A percentile compares a stretch with the other conserved stretches of the same genome.
These are phyloP conservation scores for Amylostereum areolatum DNA, from an alignment of 1,284 basidiomycete species.

Conservation along the genomic window DNA sequence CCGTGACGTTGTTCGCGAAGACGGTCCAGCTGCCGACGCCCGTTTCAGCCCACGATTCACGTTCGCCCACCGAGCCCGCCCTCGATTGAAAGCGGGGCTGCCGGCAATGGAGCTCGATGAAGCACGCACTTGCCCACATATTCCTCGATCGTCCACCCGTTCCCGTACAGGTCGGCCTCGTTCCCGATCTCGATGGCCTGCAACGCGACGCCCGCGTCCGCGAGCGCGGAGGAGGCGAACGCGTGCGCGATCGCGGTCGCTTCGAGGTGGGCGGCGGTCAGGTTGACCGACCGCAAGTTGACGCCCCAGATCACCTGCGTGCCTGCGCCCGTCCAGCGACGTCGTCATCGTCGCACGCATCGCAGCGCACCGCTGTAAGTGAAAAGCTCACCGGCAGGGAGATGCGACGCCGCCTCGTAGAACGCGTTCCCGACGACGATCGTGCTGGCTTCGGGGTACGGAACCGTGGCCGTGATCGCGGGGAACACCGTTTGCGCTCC, in stretches of 20 bases:
- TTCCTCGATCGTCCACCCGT: constrained; percentile 39
- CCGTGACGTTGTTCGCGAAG: constrained; percentile 25
- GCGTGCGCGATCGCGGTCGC: constrained; percentile 48
- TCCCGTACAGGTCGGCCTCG: constrained; percentile 54
- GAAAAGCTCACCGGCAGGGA: constrained; percentile 37
- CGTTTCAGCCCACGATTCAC: too few species aligned
- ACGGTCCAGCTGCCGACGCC: constrained; percentile 23
- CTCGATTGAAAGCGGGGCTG: neutral
- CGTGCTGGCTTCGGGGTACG: constrained; percentile 57
- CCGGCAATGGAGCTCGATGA: constrained; percentile 1
- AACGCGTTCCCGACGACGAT: constrained; percentile 55
- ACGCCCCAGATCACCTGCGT: constrained; percentile 69
- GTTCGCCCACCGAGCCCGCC: too few species aligned
- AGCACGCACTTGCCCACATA: constrained; percentile 48
- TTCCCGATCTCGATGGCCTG: constrained; percentile 30
- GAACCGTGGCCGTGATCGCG: constrained; percentile 36
- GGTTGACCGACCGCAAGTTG: constrained; percentile 52
- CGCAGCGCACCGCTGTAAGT: neutral
- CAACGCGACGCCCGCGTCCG: constrained; percentile 33
- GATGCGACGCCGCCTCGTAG: constrained; percentile 48
- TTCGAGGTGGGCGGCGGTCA: constrained; percentile 54
- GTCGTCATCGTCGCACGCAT: neutral
- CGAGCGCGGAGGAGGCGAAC: constrained; percentile 40
- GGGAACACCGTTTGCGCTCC: constrained; percentile 38
- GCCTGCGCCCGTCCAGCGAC: constrained; percentile 22